These are phyloP conservation scores for Leccinum boreale DNA, from an alignment of 768 basidiomycete genomes.

Conservation along the genomic window DNA sequence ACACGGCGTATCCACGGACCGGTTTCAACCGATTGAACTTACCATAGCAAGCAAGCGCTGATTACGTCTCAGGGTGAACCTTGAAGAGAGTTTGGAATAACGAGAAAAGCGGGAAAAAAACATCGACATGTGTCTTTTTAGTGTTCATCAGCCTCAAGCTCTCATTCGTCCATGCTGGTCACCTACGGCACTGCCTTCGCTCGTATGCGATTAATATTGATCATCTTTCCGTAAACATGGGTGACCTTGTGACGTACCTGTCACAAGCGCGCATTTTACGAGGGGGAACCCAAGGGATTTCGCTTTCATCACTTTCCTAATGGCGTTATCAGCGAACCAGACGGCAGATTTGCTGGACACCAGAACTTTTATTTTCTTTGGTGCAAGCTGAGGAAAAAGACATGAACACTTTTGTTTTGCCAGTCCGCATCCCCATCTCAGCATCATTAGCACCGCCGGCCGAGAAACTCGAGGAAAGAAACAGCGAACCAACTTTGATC, in stretches of 20 bases:
- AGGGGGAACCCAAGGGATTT: constrained; percentile 7
- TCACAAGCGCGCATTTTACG: constrained; percentile 10
- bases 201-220: constrained; percentile 7
- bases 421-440: constrained; percentile 7
- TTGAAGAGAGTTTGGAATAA: constrained; percentile 4
- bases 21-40: background rate
- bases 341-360: constrained; percentile 9
- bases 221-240: constrained; percentile 13
- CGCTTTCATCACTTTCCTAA: constrained; percentile 13
- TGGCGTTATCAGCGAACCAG: constrained; percentile 19
- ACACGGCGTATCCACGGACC: constrained; percentile 5
- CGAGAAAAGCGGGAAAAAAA: constrained; percentile 3
- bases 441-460: background rate
- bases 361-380: background rate
- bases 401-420: constrained; percentile 1
- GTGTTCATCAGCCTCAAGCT: background rate
- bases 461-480: background rate
- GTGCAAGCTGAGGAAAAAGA: background rate
- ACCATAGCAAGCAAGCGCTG: constrained; percentile 3
- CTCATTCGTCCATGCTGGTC: background rate
- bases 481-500: constrained; percentile 2
- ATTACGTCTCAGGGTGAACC: constrained; percentile 5
- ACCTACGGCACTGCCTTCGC: constrained; percentile 19
- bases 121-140: background rate
- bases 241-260: constrained; percentile 12